Evolutionary conservation across 495 filamentous ascomycete genomes (phyloP).

Genomic region (Rhypophila decipiens): DNA sequence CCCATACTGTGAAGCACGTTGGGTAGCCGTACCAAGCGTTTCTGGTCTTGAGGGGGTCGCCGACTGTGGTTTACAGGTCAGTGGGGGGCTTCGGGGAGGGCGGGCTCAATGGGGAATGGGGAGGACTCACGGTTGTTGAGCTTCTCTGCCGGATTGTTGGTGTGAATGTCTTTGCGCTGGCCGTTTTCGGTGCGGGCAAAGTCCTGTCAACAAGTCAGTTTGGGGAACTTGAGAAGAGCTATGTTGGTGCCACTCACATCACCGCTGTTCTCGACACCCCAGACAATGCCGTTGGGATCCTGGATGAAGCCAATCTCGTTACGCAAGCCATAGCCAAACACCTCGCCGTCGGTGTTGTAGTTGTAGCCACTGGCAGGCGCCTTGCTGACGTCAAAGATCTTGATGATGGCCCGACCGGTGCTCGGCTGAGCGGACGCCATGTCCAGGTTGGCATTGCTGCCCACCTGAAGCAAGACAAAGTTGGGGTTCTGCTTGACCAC

Average conservation of each 20-base stretch:
- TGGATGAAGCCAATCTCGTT: constrained; percentile 62
- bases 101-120: neutral
- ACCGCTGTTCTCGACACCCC: constrained; percentile 63
- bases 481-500: constrained; percentile 47
- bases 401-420: constrained; percentile 55
- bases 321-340: constrained; percentile 60
- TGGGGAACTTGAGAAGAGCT: too few species aligned
- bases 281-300: constrained; percentile 55
- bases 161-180: constrained; percentile 50
- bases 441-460: constrained; percentile 57
- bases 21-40: constrained; percentile 59
- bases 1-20: constrained; percentile 62
- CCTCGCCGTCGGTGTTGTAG: constrained; percentile 47
- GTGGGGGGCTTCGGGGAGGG: neutral
- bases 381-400: constrained; percentile 53
- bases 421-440: constrained; percentile 32
- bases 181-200: constrained; percentile 31
- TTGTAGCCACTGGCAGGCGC: constrained; percentile 31
- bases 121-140: constrained; percentile 55
- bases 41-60: constrained; percentile 26
- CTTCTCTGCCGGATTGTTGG: constrained; percentile 65
- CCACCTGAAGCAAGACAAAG: constrained; percentile 51
- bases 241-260: too few species aligned
- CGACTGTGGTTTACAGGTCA: constrained; percentile 12
- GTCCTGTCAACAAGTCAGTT: constrained; percentile 22